Evolutionary conservation across 805 yeast species (phyloP).

Genomic region (Monosporozyma yasuniensis): DNA sequence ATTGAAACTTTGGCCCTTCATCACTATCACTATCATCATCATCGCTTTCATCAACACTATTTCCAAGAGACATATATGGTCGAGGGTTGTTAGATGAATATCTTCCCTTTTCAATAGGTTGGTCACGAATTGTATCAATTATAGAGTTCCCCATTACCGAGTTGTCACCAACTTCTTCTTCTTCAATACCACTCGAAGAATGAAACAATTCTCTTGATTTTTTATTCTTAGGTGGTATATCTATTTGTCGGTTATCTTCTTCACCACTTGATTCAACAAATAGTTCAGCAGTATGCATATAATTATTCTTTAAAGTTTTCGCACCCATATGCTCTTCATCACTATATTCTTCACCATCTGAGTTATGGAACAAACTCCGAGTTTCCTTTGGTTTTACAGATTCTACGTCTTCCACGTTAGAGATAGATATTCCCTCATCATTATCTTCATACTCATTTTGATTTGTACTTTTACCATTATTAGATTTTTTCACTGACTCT

Average conservation of each 20-base stretch:
- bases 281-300: not conserved
- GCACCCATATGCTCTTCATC: no score
- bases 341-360: no score
- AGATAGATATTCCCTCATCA: not conserved
- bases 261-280: not conserved
- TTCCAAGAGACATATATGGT: not conserved
- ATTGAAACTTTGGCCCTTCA: slow-evolving; percentile 32
- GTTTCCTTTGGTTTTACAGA: no score
- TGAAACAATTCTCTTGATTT: not conserved
- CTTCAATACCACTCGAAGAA: not conserved
- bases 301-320: no score
- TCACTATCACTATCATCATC: slow-evolving; percentile 32
- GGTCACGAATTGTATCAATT: not conserved
- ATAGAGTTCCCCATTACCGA: not conserved
- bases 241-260: not conserved
- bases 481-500: not conserved
- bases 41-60: slow-evolving; percentile 17
- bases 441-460: no score
- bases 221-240: not conserved
- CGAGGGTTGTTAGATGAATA: not conserved
- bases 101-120: not conserved
- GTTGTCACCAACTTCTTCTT: not conserved
- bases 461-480: no score
- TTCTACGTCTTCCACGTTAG: no score
- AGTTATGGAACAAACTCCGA: no score